Base-by-base conservation (phyloP, 164 flowering plant species). In the Liriodendron chinense region DNA sequence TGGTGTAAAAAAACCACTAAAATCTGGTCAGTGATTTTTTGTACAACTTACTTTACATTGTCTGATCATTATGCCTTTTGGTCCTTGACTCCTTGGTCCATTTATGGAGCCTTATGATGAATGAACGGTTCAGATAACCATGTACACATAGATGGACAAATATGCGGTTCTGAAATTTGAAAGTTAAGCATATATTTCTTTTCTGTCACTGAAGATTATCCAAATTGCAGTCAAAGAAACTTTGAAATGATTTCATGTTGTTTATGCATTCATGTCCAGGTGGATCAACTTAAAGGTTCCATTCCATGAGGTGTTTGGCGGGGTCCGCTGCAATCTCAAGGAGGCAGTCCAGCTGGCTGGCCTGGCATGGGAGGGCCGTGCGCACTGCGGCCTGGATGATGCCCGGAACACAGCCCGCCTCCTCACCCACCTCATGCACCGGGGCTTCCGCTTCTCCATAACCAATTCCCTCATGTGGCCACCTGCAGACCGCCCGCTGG, bases 241-340 rank as follows among this genome's bases (percentile, higher is more conserved):
- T 61, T 61, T 61, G 64, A n/a, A 61, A 22, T 61, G 64, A 61
- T 61, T 61, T 64, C 24, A 13, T 22, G 8, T 4, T 14, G 20
- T 28, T 24, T 53, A 22, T 63, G 48, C n/a, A 25, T 47, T 9
- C 56, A 64, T 71, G 47, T 26, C 18, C 86, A 96, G 99, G 79
- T 96, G 99, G 99, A 96, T 94, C 87, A 93, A 96, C 82, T 83
- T 96, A 71, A 92, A 84, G 78, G 91, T 91, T 75, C 98, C 99
- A 25, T 96, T 96, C 75, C 82, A 74, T 70, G 92, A 96, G 83
- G 91, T 93, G 24, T 96, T 90, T 85, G 96, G 95, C 61, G 90
- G 88, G 13, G 83, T 71, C 24, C 84, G 91, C 49, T 94, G 98
- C 91, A 96, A 91, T 70, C 83, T 96, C 49, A 96, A 91, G 83